Evolutionary conservation across 108 stramenopile genomes (phyloP).

Genomic region (Stephanodiscus minutulus): DNA sequence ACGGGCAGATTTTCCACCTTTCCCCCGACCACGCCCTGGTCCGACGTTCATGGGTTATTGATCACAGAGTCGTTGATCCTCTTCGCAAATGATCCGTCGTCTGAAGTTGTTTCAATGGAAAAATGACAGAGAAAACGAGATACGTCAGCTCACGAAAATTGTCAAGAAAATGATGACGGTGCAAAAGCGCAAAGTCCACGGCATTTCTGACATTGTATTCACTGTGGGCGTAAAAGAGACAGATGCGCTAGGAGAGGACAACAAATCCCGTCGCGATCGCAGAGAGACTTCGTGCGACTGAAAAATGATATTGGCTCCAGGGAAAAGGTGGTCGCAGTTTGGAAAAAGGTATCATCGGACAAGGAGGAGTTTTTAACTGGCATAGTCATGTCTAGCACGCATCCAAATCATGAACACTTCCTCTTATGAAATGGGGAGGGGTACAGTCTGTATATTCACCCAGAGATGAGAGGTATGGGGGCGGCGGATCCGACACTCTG

Average conservation of each 20-base stretch:
- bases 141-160: slow-evolving; percentile 23
- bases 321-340: slow-evolving; percentile 29
- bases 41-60: not conserved
- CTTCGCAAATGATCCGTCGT: slow-evolving; percentile 13
- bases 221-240: slow-evolving; percentile 37
- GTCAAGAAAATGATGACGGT: slow-evolving; percentile 34
- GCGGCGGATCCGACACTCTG: slow-evolving; percentile 32
- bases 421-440: slow-evolving; percentile 30
- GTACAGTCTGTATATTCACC: slow-evolving; percentile 21
- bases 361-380: slow-evolving; percentile 40
- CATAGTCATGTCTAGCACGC: slow-evolving; percentile 31
- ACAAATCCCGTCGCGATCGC: slow-evolving; percentile 20
- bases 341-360: slow-evolving; percentile 24
- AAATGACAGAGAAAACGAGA: slow-evolving; percentile 23
- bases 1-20: too few species aligned
- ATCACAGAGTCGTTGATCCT: not conserved
- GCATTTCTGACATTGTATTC: slow-evolving; percentile 33
- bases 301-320: slow-evolving; percentile 44
- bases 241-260: slow-evolving; percentile 17
- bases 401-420: slow-evolving; percentile 42
- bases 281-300: slow-evolving; percentile 42
- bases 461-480: slow-evolving; percentile 31
- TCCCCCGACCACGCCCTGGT: too few species aligned
- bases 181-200: slow-evolving; percentile 34
- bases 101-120: not conserved